A percentile compares a stretch with the other conserved stretches of the same genome.
Conservation (phyloP, 805 yeast genomes). For the Suhomyces kilbournensis region DNA sequence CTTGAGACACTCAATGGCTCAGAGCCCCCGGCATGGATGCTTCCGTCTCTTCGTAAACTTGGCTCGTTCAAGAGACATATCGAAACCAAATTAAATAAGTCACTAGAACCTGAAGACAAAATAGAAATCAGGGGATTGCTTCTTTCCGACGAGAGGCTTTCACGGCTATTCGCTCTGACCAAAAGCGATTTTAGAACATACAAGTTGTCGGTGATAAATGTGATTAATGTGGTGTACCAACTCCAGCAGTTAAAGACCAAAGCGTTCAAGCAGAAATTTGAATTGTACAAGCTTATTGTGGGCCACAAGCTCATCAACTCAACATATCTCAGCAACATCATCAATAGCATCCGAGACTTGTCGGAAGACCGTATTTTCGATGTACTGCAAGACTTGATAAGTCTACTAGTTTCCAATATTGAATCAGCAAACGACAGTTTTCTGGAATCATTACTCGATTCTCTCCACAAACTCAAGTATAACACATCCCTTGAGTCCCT, state of each 20-base stretch:
- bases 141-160: conserved; percentile 12
- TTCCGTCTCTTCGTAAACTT: conserved; percentile 27
- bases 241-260: conserved; percentile 5
- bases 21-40: conserved; percentile 11
- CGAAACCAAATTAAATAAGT: conserved; percentile 16
- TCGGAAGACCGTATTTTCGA: not conserved
- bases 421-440: not conserved
- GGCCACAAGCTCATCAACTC: conserved; percentile 27
- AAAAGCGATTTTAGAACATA: conserved; percentile 20
- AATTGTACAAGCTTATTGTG: conserved; percentile 28
- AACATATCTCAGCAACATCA: conserved; percentile 18
- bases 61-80: conserved; percentile 36
- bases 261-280: conserved; percentile 20
- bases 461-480: not conserved
- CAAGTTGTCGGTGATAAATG: conserved; percentile 23
- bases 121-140: conserved; percentile 15
- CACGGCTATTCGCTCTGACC: conserved; percentile 14
- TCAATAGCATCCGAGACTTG: conserved; percentile 8
- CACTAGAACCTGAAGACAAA: conserved; percentile 9
- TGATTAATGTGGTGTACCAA: conserved; percentile 21
- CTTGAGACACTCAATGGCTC: conserved; percentile 8
- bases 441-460: not conserved
- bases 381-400: not conserved
- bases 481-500: not conserved
- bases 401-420: not conserved